A percentile compares a stretch with the other conserved stretches of the same genome.
phyloP scores from a whole-genome alignment of 257 asterid genomes.

The Nicotiana benthamiana region DNA sequence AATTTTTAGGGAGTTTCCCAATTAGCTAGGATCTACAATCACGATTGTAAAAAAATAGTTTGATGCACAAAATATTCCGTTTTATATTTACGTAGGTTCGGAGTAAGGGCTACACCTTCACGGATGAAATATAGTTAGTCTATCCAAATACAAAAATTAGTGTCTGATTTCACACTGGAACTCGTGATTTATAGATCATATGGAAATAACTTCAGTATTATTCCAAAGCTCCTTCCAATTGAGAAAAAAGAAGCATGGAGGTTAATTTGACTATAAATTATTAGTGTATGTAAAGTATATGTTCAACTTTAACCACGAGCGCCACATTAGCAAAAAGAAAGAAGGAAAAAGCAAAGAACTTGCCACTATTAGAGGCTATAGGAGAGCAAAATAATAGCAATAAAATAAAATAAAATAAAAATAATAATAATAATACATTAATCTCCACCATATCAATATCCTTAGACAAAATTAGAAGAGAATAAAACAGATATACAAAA shows the following conservation, averaged over 20 bases:
- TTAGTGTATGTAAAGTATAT: not conserved
- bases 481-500: not conserved
- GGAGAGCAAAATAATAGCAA: not conserved
- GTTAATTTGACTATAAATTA: constrained; percentile 3
- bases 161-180: no score
- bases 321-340: not conserved
- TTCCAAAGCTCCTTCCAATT: not conserved
- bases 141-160: no score
- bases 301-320: constrained; percentile 8
- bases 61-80: no score
- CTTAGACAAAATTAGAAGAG: not conserved
- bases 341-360: not conserved
- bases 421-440: not conserved
- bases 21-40: no score
- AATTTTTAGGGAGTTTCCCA: not conserved
- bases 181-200: no score
- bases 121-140: no score
- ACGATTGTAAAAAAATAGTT: not conserved
- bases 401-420: no score
- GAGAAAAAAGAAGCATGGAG: not conserved
- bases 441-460: not conserved
- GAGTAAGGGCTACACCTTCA: no score
- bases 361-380: not conserved
- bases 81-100: no score
- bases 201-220: no score